Evolutionary conservation across 164 flowering plant genomes (phyloP).

Genomic region (Vitis riparia): DNA sequence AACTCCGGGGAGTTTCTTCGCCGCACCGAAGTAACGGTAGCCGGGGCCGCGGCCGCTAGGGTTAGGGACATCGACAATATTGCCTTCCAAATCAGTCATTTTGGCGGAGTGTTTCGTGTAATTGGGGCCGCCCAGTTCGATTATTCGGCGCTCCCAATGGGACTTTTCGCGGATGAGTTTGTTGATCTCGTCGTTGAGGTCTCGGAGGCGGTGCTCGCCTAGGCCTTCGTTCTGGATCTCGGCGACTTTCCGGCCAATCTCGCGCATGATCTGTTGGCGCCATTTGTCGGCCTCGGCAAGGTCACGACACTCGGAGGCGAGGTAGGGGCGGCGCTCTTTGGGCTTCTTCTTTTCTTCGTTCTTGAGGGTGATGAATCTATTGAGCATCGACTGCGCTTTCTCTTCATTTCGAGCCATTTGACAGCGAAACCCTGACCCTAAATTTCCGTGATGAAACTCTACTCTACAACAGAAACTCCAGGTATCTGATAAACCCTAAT

Average conservation of each 20-base stretch:
- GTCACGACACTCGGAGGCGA: conserved; percentile 95
- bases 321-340: conserved; percentile 86
- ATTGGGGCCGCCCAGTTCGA: conserved; percentile 89
- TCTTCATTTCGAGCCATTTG: conserved; percentile 92
- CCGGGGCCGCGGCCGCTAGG: conserved; percentile 95
- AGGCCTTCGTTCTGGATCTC: conserved; percentile 96
- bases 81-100: conserved; percentile 94
- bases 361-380: conserved; percentile 73
- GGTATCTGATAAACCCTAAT: too few relatives aligned
- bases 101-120: conserved; percentile 61
- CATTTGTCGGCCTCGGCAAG: conserved; percentile 91
- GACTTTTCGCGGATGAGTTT: conserved; percentile 79
- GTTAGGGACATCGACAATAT: conserved; percentile 91
- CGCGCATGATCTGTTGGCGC: conserved; percentile 95
- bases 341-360: conserved; percentile 89
- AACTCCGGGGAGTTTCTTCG: conserved; percentile 92
- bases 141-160: conserved; percentile 88
- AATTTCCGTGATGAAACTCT: too few relatives aligned
- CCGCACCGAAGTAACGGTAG: conserved; percentile 89
- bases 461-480: too few relatives aligned
- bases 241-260: conserved; percentile 87
- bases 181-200: conserved; percentile 92
- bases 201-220: conserved; percentile 86
- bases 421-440: neutral
- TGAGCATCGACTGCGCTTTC: conserved; percentile 98